Evolutionary conservation across 495 filamentous ascomycete species (phyloP), one percentile per base, ranked within the genome.

Genomic region (Clavariopsis aquatica): DNA sequence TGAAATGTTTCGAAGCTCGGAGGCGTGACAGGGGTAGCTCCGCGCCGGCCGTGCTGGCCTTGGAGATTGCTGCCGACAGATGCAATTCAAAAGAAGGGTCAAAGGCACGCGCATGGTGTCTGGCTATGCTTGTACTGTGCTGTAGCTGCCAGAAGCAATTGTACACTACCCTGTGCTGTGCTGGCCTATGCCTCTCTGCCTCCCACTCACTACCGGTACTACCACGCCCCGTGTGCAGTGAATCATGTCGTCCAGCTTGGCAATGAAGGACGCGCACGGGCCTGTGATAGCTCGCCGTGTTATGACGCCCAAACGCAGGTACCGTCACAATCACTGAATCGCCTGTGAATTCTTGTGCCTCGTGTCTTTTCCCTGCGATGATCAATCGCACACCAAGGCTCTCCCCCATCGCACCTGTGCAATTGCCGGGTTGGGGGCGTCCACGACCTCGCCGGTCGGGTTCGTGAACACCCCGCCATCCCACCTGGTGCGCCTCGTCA

Each of bases 231-330:
- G n/a, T n/a, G n/a, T n/a, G n/a, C n/a, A n/a, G n/a, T n/a, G n/a
- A n/a, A n/a, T n/a, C n/a, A 47, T n/a, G 7, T 23, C 45, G 45
- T n/a, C 17, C 7, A 23, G 45, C 45, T 47, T 7, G 31, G 31
- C 22, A 7, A 47, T 7, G 45, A 47, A 47, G 36, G 5, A 34
- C 31, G 31, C 12, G 31, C 31, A 34, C 31, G 31, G 10, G 49
- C 23, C 23, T 8, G 49, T 26, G 49, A 52, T 24, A 24, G 41
- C 43, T 34, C 15, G 29, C 58, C 62, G 15, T 26, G 23, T 53
- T 59, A 53, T 28, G 47, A 55, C 49, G 41, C 58, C 46, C 43
- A 2, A 62, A 49, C 19, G 24, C 20, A 66, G 63, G 63, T 53
- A 66, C 57, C 47, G 49, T 60, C 63, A 66, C 63, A 34, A 19